Evolutionary conservation across 148 eudicot genomes (phyloP), one percentile per base, ranked within the genome.

Genomic region (Chenopodium album): DNA sequence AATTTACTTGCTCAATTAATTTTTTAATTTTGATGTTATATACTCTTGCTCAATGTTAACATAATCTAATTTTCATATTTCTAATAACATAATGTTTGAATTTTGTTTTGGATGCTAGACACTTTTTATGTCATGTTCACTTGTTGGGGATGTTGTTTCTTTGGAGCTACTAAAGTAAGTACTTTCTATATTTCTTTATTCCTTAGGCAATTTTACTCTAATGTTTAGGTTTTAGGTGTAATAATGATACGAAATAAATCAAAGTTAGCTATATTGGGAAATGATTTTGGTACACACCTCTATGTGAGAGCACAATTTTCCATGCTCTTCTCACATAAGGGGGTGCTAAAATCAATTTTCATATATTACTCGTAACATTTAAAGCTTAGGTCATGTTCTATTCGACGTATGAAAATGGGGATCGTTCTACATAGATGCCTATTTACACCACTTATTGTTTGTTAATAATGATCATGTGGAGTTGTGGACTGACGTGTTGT

Each of bases 121-220:
- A 82, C 89, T 6, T 85, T 92, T 69, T 93, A 93, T 82, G 87
- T 92, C 80, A 92, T 93, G 95, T 93, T 92, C 87, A 93, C 95
- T 44, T 77, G 81, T 72, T 93, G 97, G 95, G 95, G 97, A 79
- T 92, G 95, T 80, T 93, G 95, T 78, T 92, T 93, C 92, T 93
- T 92, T 79, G 92, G 97, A 74, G 81, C 97, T 46, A 81, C 91
- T 71, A 93, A 93, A 85, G 97, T 93, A 85, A 87, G 87, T 65
- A 75, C 37, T 82, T 47, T 28, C 71, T 66, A 66, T 10, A 28
- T 14, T 28, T 66, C 44, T 41, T 41, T 41, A 41, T 41, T 6
- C 44, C 44, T 5, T 41, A 41, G 44, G 8, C 44, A 41, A 41
- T 41, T 66, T 66, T 9, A 26, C 31, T 28, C 5, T 2, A 69